Conservation (phyloP, 805 yeast genomes). For the Suhomyces pyralidae region DNA sequence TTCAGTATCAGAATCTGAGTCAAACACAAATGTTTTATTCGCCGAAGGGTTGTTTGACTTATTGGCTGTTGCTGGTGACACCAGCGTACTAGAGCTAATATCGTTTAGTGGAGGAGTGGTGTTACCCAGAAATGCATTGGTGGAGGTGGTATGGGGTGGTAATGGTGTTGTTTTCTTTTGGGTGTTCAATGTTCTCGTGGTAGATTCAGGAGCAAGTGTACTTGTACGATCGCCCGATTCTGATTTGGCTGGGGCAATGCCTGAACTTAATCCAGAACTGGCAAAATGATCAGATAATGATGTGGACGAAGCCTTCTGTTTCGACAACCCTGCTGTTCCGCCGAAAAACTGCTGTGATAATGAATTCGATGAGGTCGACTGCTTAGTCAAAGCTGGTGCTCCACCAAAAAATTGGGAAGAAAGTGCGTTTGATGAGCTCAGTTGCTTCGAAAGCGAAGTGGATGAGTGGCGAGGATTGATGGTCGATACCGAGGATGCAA, state of each 20-base stretch:
- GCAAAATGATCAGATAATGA: conserved; percentile 22
- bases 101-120: conserved; percentile 20
- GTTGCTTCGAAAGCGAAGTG: conserved; percentile 38
- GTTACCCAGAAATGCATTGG: conserved; percentile 38
- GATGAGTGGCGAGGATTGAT: conserved; percentile 37
- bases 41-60: background rate
- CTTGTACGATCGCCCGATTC: background rate
- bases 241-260: background rate
- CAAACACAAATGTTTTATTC: conserved; percentile 34
- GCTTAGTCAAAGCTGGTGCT: conserved; percentile 10
- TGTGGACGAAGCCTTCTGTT: conserved; percentile 9
- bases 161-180: conserved; percentile 38
- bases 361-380: conserved; percentile 10
- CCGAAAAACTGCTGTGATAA: conserved; percentile 22
- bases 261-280: conserved; percentile 1
- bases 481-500: conserved; percentile 20
- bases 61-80: background rate
- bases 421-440: conserved; percentile 39
- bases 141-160: conserved; percentile 43
- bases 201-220: conserved; percentile 2
- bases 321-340: conserved; percentile 6
- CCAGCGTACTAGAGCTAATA: background rate
- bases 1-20: conserved; percentile 29
- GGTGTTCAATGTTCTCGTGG: conserved; percentile 13
- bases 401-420: conserved; percentile 37